Evolutionary conservation across 208 protist genomes (phyloP).

Genomic region (Leishmania guyanensis): DNA sequence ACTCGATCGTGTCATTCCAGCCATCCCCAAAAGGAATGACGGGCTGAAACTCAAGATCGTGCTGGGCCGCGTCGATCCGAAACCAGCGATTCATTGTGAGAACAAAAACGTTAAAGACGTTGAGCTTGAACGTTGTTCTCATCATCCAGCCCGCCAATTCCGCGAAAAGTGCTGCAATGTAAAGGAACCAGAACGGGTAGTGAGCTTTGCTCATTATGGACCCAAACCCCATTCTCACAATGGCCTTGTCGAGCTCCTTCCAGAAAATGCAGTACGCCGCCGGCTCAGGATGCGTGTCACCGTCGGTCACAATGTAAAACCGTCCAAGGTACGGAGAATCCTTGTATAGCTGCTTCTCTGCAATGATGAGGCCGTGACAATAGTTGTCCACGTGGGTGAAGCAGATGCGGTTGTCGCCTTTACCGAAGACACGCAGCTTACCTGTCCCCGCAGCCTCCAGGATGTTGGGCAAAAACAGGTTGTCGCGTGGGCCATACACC

Average conservation of each 20-base stretch:
- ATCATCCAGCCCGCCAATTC: slow-evolving; percentile 78
- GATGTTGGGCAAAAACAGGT: slow-evolving; percentile 95
- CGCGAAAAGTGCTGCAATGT: slow-evolving; percentile 76
- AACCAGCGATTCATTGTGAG: slow-evolving; percentile 97
- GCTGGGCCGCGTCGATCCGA: slow-evolving; percentile 86
- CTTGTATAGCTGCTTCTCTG: slow-evolving; percentile 87
- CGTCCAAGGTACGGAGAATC: slow-evolving; percentile 91
- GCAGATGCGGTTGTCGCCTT: slow-evolving; percentile 94
- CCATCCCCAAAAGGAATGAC: slow-evolving; percentile 90
- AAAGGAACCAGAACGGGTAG: slow-evolving; percentile 92
- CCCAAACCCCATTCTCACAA: slow-evolving; percentile 87
- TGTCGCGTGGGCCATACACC: slow-evolving; percentile 95
- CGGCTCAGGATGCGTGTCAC: slow-evolving; percentile 88
- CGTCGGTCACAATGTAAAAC: slow-evolving; percentile 97
- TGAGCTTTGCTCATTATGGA: slow-evolving; percentile 83
- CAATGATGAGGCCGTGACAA: slow-evolving; percentile 94
- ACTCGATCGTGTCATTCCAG: slow-evolving; percentile 89
- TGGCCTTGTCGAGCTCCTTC: slow-evolving; percentile 91
- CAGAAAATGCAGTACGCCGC: slow-evolving; percentile 92
- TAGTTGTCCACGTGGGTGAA: slow-evolving; percentile 97
- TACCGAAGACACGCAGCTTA: slow-evolving; percentile 93
- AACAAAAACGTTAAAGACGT: slow-evolving; percentile 94
- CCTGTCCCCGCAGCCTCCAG: slow-evolving; percentile 93
- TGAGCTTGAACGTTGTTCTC: slow-evolving; percentile 89
- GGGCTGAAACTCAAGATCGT: slow-evolving; percentile 85